Base-by-base conservation (phyloP, 2,329 filamentous ascomycete genomes). In the Karstenula rhodostoma region DNA sequence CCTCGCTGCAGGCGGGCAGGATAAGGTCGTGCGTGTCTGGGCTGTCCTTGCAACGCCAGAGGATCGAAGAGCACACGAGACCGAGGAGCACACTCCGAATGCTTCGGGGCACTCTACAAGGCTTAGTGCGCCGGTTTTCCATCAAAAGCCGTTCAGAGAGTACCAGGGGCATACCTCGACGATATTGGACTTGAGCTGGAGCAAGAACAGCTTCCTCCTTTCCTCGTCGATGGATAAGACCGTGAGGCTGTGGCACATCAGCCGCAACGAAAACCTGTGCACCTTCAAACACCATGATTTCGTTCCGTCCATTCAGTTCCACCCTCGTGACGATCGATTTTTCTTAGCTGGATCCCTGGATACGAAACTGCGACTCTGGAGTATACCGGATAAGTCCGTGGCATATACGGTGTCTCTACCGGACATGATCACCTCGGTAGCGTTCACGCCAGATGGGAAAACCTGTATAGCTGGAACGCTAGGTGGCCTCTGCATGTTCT, bases 221-320 rank as follows among this genome's bases (percentile, higher is more conserved):
- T 97, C 94, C 3, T 96, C 94, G 0, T 97, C 94, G 0, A 97
- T 98, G 93, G 95, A 99, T 76, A 97, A 97, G 81, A 97, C 94
- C 0, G 95, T 99, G 13, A 87, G 93, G 15, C 79, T 99, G 50
- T 99, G 95, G 94, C 95, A 99, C 78, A 85, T 95, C 63, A 94
- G 87, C 73, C 86, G 94, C 55, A 79, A 85, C 3, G 94, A 98
- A 72, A 97, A 93, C 71, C 83, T 99, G 0, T 97, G 93, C 77
- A 93, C 91, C 1, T 99, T 98, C 80, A 92, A 94, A 70, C 95
- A 98, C 78, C 92, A 89, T 69, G 95, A 99, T 75, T 93, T 97
- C 69, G 94, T 98, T 49, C 96, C 95, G 0, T 94, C 93, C 1
- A 94, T 99, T 52, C 88, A 92, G 40, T 99, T 99, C 67, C 95